A percentile compares a stretch with the other conserved stretches of the same genome.
Evolutionary conservation across 106 monocot genomes (phyloP).

Genomic region (Allium fistulosum): DNA sequence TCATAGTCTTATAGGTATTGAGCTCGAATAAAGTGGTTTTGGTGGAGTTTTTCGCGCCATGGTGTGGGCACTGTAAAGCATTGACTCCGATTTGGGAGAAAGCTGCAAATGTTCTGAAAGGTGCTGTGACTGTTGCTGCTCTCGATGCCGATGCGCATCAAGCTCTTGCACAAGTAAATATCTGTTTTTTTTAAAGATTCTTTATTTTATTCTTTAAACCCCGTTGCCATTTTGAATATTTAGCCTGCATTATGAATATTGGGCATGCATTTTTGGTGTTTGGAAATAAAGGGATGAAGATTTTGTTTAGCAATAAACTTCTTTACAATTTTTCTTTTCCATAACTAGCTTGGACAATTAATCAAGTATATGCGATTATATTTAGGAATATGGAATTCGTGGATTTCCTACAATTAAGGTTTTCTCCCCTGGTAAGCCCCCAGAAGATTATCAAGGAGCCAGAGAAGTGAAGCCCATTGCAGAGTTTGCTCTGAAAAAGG

Average conservation of each 20-base stretch:
- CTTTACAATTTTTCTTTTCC: too few relatives aligned
- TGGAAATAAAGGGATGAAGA: background rate
- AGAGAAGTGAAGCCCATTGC: constrained; percentile 95
- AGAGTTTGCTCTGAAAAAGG: constrained; percentile 92
- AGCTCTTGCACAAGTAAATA: constrained; percentile 7
- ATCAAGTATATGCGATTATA: background rate
- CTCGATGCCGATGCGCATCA: constrained; percentile 12
- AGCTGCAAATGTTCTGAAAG: constrained; percentile 83
- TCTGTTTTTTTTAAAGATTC: background rate
- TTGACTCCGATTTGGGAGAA: constrained; percentile 86
- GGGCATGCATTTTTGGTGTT: background rate
- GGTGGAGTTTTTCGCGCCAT: constrained; percentile 98
- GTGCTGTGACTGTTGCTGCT: constrained; percentile 52
- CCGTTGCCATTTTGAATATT: background rate
- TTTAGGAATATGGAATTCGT: constrained; percentile 86
- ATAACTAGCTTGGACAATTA: too few relatives aligned
- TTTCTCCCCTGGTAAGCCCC: constrained; percentile 85
- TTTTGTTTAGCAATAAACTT: background rate
- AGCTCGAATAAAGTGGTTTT: constrained; percentile 78
- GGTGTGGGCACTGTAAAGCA: constrained; percentile 97
- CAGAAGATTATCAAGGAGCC: constrained; percentile 94
- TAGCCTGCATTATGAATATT: background rate
- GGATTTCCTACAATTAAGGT: constrained; percentile 97
- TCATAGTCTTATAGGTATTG: constrained; percentile 7
- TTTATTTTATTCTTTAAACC: background rate